Evolutionary conservation across 495 filamentous ascomycete genomes (phyloP).

Genomic region (Endocarpon pusillum): DNA sequence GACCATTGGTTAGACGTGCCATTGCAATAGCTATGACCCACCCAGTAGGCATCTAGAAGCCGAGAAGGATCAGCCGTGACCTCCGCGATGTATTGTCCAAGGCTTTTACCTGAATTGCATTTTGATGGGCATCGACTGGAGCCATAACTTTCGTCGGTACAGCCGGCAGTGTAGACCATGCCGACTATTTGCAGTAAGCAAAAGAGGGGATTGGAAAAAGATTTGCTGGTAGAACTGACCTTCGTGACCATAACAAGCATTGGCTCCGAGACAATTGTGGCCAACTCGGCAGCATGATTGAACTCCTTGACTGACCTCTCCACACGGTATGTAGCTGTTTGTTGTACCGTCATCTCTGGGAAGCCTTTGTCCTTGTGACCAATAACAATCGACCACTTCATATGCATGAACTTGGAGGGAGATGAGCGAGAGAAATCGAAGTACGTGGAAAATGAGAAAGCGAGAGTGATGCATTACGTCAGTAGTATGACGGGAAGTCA

Average conservation of each 20-base stretch:
- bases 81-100: neutral
- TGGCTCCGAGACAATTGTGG: neutral
- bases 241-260: neutral
- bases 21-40: neutral
- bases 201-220: neutral
- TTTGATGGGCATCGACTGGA: neutral
- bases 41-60: neutral
- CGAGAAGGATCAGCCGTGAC: neutral
- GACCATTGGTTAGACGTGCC: neutral
- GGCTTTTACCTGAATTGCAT: neutral
- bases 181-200: neutral
- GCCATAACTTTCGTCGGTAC: neutral
- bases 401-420: neutral
- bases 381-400: neutral
- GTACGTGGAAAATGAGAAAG: neutral
- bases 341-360: neutral
- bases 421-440: neutral
- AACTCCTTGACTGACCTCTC: neutral
- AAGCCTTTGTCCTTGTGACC: too few relatives aligned
- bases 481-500: neutral
- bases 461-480: neutral
- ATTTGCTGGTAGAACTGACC: neutral
- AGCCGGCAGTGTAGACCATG: neutral
- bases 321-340: neutral
- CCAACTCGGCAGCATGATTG: neutral